These are phyloP conservation scores for Ephemerocybe angulata DNA, from an alignment of 768 basidiomycete genomes.

Conservation along the genomic window DNA sequence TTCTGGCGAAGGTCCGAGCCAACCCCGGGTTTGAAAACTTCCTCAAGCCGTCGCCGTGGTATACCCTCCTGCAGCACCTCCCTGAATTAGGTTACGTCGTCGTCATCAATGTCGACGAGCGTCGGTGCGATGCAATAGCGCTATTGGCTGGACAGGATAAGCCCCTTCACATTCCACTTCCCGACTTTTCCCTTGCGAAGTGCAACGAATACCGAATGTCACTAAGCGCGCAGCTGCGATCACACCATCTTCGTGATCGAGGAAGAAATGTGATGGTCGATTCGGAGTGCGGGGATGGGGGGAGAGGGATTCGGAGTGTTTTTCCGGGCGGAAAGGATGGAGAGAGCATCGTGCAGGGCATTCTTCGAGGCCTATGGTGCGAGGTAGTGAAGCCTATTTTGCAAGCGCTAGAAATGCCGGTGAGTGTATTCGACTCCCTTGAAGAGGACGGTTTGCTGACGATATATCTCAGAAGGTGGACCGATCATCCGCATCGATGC, in stretches of 20 bases:
- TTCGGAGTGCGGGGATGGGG: background rate
- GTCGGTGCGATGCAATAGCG: conserved; percentile 20
- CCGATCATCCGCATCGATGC: background rate
- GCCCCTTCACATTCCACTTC: conserved; percentile 11
- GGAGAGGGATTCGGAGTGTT: background rate
- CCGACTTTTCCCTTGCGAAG: background rate
- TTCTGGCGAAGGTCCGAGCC: conserved; percentile 10
- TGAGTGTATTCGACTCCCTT: background rate
- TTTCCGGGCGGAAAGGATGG: background rate
- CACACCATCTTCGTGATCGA: background rate
- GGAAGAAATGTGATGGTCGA: background rate
- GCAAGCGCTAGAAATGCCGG: background rate
- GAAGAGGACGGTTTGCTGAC: background rate
- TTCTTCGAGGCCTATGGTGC: background rate
- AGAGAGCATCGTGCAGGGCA: background rate
- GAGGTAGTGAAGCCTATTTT: background rate
- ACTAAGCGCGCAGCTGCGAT: background rate
- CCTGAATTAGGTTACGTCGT: conserved; percentile 18
- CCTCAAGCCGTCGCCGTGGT: conserved; percentile 12
- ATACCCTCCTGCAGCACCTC: conserved; percentile 1
- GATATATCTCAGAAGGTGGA: background rate
- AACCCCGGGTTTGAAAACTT: conserved; percentile 21
- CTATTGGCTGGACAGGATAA: conserved; percentile 4
- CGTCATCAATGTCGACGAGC: conserved; percentile 15
- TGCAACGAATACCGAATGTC: background rate